A percentile compares a stretch with the other conserved stretches of the same genome.
Conservation (phyloP, 2,329 filamentous ascomycete species). For the Beauveria brongniartii region DNA sequence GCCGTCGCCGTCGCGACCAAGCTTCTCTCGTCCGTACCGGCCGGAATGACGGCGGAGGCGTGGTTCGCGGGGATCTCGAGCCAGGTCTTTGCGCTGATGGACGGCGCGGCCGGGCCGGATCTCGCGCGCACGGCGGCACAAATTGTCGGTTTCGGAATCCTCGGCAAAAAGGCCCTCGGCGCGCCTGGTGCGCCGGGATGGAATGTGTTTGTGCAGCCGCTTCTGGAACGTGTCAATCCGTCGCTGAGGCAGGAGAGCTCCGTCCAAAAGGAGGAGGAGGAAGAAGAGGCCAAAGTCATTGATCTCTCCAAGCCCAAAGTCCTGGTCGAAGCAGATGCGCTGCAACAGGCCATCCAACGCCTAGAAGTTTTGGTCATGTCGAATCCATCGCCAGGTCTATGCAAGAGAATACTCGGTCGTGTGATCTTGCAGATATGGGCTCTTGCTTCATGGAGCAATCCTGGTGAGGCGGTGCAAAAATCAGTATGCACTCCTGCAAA, state of each 20-base stretch:
- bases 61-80: conserved; percentile 56
- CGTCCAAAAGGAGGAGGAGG: conserved; percentile 16
- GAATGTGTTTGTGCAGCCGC: conserved; percentile 51
- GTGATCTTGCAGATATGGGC: conserved; percentile 57
- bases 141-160: conserved; percentile 47
- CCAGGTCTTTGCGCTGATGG: conserved; percentile 54
- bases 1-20: conserved; percentile 55
- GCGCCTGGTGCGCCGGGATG: conserved; percentile 56
- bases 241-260: conserved; percentile 18
- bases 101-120: conserved; percentile 37
- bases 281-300: conserved; percentile 30
- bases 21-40: conserved; percentile 53
- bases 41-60: conserved; percentile 40
- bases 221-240: conserved; percentile 45
- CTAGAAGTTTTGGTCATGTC: conserved; percentile 50
- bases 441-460: conserved; percentile 42
- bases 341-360: conserved; percentile 45
- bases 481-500: conserved; percentile 37
- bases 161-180: conserved; percentile 55
- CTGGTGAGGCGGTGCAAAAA: conserved; percentile 25
- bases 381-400: conserved; percentile 59
- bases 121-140: conserved; percentile 29
- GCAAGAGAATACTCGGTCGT: conserved; percentile 51
- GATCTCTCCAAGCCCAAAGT: conserved; percentile 35
- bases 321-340: conserved; percentile 37